Percentiles rank a stretch among this genome's conserved stretches.
Conservation (phyloP, 768 basidiomycete species). For the Brasilioporus rufonigricans region DNA sequence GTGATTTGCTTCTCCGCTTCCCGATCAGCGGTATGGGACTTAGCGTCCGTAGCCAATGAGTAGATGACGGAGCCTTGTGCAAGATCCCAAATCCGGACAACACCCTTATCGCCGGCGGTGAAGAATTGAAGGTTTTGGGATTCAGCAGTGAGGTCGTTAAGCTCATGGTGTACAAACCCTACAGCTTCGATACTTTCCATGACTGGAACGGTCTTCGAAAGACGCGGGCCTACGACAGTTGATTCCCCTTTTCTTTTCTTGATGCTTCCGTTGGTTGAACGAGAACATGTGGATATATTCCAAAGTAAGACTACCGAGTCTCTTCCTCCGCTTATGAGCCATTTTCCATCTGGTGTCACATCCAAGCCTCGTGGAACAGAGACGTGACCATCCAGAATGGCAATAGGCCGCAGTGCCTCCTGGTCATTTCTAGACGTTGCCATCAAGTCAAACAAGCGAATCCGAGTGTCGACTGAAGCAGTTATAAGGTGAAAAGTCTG, state of each 20-base stretch:
- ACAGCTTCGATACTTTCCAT: constrained; percentile 87
- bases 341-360: constrained; percentile 80
- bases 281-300: constrained; percentile 53
- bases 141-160: constrained; percentile 36
- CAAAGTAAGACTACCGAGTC: constrained; percentile 93
- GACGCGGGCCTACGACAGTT: constrained; percentile 48
- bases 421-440: constrained; percentile 57
- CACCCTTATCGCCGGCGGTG: constrained; percentile 90
- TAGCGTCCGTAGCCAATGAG: constrained; percentile 49
- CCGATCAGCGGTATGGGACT: constrained; percentile 39
- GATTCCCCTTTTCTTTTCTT: constrained; percentile 43
- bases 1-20: constrained; percentile 86
- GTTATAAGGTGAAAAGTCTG: constrained; percentile 80
- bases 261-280: constrained; percentile 5
- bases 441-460: constrained; percentile 89
- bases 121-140: constrained; percentile 60
- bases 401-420: constrained; percentile 61
- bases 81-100: constrained; percentile 83
- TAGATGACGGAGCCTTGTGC: constrained; percentile 60
- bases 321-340: constrained; percentile 87
- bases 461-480: constrained; percentile 86
- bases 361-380: constrained; percentile 92
- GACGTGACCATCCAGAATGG: constrained; percentile 91
- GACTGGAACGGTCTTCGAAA: constrained; percentile 78
- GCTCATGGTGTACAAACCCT: constrained; percentile 60